Evolutionary conservation across 2,329 filamentous ascomycete species (phyloP), one percentile per base, ranked within the genome.

Genomic region (Geosmithia putterillii): DNA sequence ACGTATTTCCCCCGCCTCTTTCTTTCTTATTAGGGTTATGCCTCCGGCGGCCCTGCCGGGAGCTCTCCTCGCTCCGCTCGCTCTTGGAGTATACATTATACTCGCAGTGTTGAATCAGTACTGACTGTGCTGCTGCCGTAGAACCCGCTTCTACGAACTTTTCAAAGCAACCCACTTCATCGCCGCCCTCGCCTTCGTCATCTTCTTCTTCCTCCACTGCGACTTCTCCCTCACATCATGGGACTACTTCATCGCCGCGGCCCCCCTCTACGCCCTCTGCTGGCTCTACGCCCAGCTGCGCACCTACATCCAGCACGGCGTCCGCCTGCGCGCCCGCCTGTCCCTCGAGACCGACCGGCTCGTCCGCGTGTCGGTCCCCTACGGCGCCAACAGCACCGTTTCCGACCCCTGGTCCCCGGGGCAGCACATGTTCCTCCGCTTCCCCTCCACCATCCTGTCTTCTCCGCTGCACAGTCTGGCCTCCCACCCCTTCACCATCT

Each of bases 171-270:
- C 70, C 0, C 76, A 80, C 50, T 66, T 71, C 46, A 45, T 73
- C 18, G 65, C 67, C 3, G 74, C 69, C 0, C 48, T 73, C 3
- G 50, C 76, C 2, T 80, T 79, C 49, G 58, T 78, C 17, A 41
- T 79, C 8, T 74, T 76, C 51, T 71, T 80, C 55, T 79, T 80
- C 57, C 62, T 76, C 42, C 76, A 80, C 56, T 79, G 75, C 52
- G 67, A 73, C 52, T 71, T 67, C 54, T 64, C 60, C 0, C 59
- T 79, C 12, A 66, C 69, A 1, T 75, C 73, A 2, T 77, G 71
- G 71, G 70, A 79, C 57, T 80, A 79, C 52, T 79, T 80, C 52
- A 70, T 81, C 47, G 75, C 70, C 2, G 66, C 70, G 0, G 74
- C 60, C 8, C 64, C 67, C 0, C 40, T 57, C 1, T 79, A 76